Evolutionary conservation across 306 rosid genomes (phyloP).

Genomic region (Trifolium pratense): DNA sequence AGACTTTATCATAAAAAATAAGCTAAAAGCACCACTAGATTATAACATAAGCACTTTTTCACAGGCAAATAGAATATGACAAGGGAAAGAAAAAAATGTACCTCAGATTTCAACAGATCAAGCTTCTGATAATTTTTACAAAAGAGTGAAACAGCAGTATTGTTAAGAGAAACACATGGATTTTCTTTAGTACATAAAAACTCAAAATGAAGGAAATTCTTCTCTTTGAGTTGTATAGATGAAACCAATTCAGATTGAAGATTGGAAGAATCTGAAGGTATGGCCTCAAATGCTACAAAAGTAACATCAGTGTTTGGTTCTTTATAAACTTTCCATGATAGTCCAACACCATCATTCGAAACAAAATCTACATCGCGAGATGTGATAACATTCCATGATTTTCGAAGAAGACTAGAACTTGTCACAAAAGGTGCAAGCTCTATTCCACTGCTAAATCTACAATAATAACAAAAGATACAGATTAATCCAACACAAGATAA

Average conservation of each 20-base stretch:
- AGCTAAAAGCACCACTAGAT: neutral
- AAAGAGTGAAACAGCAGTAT: conserved; percentile 44
- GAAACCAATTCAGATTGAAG: conserved; percentile 32
- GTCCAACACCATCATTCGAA: neutral
- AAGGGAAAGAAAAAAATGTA: conserved; percentile 4
- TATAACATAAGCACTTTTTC: neutral
- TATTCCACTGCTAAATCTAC: conserved; percentile 64
- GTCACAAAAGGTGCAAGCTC: conserved; percentile 45
- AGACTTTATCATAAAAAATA: neutral
- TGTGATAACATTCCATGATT: conserved; percentile 43
- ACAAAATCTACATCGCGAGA: neutral
- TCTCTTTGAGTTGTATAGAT: conserved; percentile 31
- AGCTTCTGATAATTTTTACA: neutral
- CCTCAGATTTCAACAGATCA: conserved; percentile 44
- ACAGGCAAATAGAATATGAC: neutral
- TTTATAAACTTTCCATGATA: conserved; percentile 5
- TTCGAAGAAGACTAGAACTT: conserved; percentile 43
- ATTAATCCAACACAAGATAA: neutral
- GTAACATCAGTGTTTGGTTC: conserved; percentile 10
- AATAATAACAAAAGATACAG: conserved; percentile 4
- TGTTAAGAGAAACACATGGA: conserved; percentile 46
- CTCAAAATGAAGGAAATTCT: conserved; percentile 42
- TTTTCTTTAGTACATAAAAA: conserved; percentile 45
- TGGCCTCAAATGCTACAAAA: conserved; percentile 51
- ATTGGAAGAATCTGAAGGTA: conserved; percentile 4